Evolutionary conservation across 2,329 filamentous ascomycete species (phyloP), one percentile per base, ranked within the genome.

Genomic region (Diaporthe destruens): DNA sequence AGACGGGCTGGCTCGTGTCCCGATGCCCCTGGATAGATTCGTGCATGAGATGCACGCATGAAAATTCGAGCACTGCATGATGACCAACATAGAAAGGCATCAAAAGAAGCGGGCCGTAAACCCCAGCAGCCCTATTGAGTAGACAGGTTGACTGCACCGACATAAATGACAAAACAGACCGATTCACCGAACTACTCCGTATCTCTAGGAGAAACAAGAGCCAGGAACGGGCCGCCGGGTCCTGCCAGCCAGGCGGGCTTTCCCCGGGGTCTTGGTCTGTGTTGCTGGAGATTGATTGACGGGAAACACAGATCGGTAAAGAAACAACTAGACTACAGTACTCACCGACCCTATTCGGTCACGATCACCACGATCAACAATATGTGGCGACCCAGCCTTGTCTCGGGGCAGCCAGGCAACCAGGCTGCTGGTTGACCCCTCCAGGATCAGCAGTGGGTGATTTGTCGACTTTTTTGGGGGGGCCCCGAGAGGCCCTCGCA

Each of bases 211-310:
- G 44, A 65, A 65, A 65, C 61, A 65, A 36, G 61, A 16, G 12
- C 61, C 44, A 65, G 44, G 61, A 51, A 51, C 44, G 61, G 61
- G 61, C 61, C 61, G 61, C 23, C 44, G 61, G 44, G 29, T 42
- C 18, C 6, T 42, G 39, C 39, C 34, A 36, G 36, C 11, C 12
- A 12, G 36, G 34, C 9, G 34, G 34, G 36, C 20, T 32, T 42
- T 25, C n/a, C 23, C 23, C 34, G 53, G 53, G 5, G 20, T 34
- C 6, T 11, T 34, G 44, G 61, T 51, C 7, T 20, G 61, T 36
- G 61, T 36, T 51, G 61, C n/a, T 65, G 61, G 36, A 65, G 59
- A 51, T 9, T 11, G 18, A 16, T 16, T 11, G 36, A 11, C 36
- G 61, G 14, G 44, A 49, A 49, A 49, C 44, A 49, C 20, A n/a